phyloP scores from a whole-genome alignment of 2,329 filamentous ascomycete genomes.

The Geosmithia morbida region DNA sequence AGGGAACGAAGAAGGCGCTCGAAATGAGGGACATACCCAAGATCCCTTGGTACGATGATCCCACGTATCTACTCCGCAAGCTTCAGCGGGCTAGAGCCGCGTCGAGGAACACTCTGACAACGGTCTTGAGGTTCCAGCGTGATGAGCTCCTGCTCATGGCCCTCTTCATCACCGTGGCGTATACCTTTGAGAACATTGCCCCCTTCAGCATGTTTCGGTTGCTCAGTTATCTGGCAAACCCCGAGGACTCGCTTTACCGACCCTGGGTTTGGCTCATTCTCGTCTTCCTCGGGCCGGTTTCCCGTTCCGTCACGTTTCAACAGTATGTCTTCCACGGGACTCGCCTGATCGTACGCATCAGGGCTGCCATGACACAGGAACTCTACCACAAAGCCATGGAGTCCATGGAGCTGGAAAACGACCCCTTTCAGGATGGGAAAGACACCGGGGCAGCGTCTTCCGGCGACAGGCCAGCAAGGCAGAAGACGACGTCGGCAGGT shows the following conservation, averaged over 20 bases:
- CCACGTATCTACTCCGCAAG: constrained; percentile 27
- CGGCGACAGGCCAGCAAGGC: constrained; percentile 10
- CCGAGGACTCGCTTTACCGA: constrained; percentile 25
- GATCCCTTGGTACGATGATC: constrained; percentile 41
- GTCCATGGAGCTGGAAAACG: constrained; percentile 43
- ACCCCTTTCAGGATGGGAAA: constrained; percentile 22
- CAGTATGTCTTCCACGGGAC: constrained; percentile 44
- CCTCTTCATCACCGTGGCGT: constrained; percentile 21
- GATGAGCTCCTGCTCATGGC: constrained; percentile 29
- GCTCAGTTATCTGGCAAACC: constrained; percentile 33
- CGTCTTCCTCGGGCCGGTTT: constrained; percentile 33
- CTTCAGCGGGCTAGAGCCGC: constrained; percentile 27
- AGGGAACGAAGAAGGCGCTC: constrained; percentile 26
- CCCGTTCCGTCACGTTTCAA: constrained; percentile 35
- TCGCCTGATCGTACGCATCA: constrained; percentile 38
- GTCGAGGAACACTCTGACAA: constrained; percentile 28
- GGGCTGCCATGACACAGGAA: constrained; percentile 42
- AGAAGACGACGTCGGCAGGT: constrained; percentile 29
- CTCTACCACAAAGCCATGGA: constrained; percentile 39
- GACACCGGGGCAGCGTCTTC: constrained; percentile 7
- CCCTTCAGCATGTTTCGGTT: constrained; percentile 39
- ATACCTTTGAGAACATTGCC: constrained; percentile 31
- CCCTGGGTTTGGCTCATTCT: constrained; percentile 39
- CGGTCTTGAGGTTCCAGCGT: constrained; percentile 26
- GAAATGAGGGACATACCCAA: constrained; percentile 31